Percentiles rank a stretch among this genome's conserved stretches.
Evolutionary conservation across 2,329 filamentous ascomycete species (phyloP).

Genomic region (Arthrobotrys iridis): DNA sequence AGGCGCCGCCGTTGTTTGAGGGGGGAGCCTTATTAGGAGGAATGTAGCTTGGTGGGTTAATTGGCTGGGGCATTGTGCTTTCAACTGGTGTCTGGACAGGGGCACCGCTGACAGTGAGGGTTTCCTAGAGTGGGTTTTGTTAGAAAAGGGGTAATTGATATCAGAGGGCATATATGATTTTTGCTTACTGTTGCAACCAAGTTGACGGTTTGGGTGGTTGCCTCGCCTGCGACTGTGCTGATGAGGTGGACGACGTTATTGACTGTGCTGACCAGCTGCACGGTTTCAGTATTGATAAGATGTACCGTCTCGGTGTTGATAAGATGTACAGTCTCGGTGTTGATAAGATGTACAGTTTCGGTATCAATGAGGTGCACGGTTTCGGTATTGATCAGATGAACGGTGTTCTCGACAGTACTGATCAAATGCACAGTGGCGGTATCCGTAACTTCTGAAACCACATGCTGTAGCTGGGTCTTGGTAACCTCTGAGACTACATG

Average conservation of each 20-base stretch:
- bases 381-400: conserved; percentile 16
- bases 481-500: conserved; percentile 36
- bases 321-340: conserved; percentile 19
- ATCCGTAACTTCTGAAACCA: conserved; percentile 28
- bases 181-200: conserved; percentile 31
- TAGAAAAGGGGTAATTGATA: neutral
- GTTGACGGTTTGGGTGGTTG: conserved; percentile 16
- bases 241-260: conserved; percentile 12
- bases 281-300: conserved; percentile 15
- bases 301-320: conserved; percentile 19
- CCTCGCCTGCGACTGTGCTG: conserved; percentile 1
- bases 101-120: conserved; percentile 35
- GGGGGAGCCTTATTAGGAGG: conserved; percentile 13
- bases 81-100: conserved; percentile 17
- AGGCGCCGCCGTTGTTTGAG: conserved; percentile 11
- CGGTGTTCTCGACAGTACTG: conserved; percentile 25
- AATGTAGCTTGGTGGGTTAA: neutral
- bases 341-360: neutral
- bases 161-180: neutral
- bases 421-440: conserved; percentile 29
- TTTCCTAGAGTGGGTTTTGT: conserved; percentile 7
- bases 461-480: conserved; percentile 24
- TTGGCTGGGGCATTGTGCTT: conserved; percentile 12
- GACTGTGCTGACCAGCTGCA: neutral
- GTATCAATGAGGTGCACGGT: conserved; percentile 21